Evolutionary conservation across 2,329 filamentous ascomycete genomes (phyloP), one percentile per base, ranked within the genome.

Genomic region (Penicillium concentricum): DNA sequence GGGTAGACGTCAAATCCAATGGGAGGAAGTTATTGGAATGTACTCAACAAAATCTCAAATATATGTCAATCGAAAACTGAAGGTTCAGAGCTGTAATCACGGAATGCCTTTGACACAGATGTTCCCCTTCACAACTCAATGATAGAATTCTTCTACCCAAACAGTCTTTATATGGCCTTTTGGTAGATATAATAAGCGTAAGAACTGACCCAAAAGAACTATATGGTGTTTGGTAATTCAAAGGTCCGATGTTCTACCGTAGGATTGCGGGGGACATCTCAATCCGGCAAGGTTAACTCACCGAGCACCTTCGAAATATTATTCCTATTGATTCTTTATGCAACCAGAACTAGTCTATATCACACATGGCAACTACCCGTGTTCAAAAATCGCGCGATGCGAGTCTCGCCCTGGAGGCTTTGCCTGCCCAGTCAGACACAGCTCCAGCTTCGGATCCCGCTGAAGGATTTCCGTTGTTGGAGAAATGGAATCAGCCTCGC

Each of bases 401-500:
- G 4, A 53, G 50, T 35, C 45, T 53, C 26, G 56, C 57, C 12
- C 61, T 63, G 1, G 55, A 66, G 44, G 52, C 56, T 13, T 47
- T 59, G 22, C 55, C 63, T 7, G 46, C 53, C 20, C 52, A 59
- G 7, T 41, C 30, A 12, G 30, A 30, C 22, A 22, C 13, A 41
- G 44, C 45, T 20, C 32, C 32, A 3, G 15, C 34, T 4, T 37
- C 39, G 5, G 38, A 24, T 13, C 38, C 58, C 4, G 39, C 38
- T 2, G 53, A 56, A 37, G 34, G 26, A 12, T 62, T 63, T 50
- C 26, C 41, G 1, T 49, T 47, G 6, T 12, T 67, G 20, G 68
- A 82, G 66, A 75, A 71, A 58, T 82, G 76, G 84, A 84, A 80
- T 61, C 71, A 76, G 60, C 78, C 83, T 44, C 76, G 71, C 13